These are phyloP conservation scores for Kuraishia molischiana DNA, from an alignment of 805 yeast species.

Conservation along the genomic window DNA sequence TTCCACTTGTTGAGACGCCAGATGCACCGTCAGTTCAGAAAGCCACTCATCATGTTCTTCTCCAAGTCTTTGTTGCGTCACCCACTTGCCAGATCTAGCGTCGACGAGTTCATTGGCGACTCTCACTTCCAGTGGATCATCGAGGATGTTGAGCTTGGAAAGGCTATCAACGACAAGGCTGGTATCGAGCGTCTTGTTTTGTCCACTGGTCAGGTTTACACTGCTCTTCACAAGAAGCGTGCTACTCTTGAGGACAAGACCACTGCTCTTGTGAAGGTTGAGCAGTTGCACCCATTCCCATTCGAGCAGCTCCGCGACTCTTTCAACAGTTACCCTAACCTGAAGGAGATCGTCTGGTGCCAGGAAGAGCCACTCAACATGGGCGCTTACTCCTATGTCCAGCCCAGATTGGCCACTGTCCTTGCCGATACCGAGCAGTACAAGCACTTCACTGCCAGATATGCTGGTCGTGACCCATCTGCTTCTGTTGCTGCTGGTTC, in stretches of 20 bases:
- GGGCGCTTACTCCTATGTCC: conserved; percentile 76
- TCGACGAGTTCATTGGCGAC: conserved; percentile 82
- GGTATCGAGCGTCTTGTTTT: conserved; percentile 83
- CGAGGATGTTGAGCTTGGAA: conserved; percentile 84
- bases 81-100: conserved; percentile 86
- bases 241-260: conserved; percentile 62
- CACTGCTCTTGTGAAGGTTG: conserved; percentile 84
- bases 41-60: conserved; percentile 79
- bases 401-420: conserved; percentile 76
- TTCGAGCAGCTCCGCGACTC: conserved; percentile 85
- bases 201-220: conserved; percentile 89
- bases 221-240: conserved; percentile 87
- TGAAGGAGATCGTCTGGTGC: conserved; percentile 89
- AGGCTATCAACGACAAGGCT: conserved; percentile 62
- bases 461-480: conserved; percentile 96
- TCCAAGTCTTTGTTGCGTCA: conserved; percentile 93
- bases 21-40: conserved; percentile 98
- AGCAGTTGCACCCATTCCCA: conserved; percentile 99
- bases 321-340: conserved; percentile 67
- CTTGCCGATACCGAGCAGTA: conserved; percentile 67
- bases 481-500: conserved; percentile 98
- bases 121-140: conserved; percentile 93
- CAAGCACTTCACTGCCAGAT: conserved; percentile 53
- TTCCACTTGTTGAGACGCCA: conserved; percentile 98
- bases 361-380: conserved; percentile 99